A percentile compares a stretch with the other conserved stretches of the same genome.
These are phyloP conservation scores for Psilocybe subaeruginosa DNA, from an alignment of 768 basidiomycete species.

Conservation along the genomic window DNA sequence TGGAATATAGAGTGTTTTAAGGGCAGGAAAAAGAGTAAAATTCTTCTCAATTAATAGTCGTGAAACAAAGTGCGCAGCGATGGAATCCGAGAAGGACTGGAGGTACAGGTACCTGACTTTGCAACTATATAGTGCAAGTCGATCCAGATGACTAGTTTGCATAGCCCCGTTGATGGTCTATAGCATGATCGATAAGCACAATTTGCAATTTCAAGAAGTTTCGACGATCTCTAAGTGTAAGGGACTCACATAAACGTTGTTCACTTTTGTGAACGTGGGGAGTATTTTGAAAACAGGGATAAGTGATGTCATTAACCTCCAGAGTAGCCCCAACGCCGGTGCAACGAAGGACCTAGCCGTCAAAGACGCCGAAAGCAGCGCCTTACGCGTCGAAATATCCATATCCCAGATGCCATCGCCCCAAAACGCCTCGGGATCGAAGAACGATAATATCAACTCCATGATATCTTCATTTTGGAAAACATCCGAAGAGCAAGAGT, in stretches of 20 bases:
- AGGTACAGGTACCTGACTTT: conserved; percentile 12
- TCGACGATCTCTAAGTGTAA: background rate
- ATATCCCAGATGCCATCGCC: conserved; percentile 3
- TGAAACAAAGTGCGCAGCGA: conserved; percentile 4
- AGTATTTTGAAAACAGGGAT: conserved; percentile 11
- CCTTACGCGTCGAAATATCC: conserved; percentile 3
- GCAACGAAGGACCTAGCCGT: conserved; percentile 8
- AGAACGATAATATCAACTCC: conserved; percentile 10
- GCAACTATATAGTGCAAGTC: conserved; percentile 3
- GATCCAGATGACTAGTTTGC: background rate
- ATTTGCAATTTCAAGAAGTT: background rate
- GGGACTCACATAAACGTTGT: conserved; percentile 9
- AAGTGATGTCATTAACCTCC: conserved; percentile 14
- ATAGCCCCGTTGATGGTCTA: conserved; percentile 9
- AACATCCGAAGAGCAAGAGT: background rate
- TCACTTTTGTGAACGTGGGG: conserved; percentile 10
- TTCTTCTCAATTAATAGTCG: background rate
- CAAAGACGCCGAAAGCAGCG: conserved; percentile 7
- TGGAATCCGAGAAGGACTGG: conserved; percentile 2
- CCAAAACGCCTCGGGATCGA: conserved; percentile 11
- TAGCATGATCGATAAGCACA: background rate
- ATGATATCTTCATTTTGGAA: conserved; percentile 10
- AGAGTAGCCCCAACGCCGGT: conserved; percentile 9
- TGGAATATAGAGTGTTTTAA: conserved; percentile 5
- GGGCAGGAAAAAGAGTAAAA: conserved; percentile 8